These are phyloP conservation scores for Exophiala xenobiotica DNA, from an alignment of 2,329 filamentous ascomycete species.

Conservation along the genomic window DNA sequence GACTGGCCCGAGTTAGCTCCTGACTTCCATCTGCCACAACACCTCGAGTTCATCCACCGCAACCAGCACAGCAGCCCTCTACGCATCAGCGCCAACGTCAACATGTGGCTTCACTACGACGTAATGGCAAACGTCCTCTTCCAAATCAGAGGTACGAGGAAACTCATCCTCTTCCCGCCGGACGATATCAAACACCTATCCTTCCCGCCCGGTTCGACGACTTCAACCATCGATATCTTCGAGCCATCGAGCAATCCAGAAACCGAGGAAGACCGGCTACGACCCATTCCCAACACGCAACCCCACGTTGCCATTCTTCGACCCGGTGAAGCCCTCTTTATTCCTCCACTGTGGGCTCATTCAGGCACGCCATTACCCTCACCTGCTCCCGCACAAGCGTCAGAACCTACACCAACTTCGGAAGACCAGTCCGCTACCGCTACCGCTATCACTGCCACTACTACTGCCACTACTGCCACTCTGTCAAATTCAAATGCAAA, in stretches of 20 bases:
- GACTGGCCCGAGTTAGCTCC: constrained; percentile 70
- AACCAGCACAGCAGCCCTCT: constrained; percentile 75
- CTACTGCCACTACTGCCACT: too few relatives aligned
- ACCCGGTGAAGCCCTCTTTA: constrained; percentile 74
- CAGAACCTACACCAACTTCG: not conserved
- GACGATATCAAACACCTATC: constrained; percentile 67
- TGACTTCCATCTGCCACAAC: constrained; percentile 69
- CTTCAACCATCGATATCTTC: constrained; percentile 74
- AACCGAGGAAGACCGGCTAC: constrained; percentile 38
- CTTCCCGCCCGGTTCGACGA: constrained; percentile 75
- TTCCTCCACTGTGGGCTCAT: constrained; percentile 83
- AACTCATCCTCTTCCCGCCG: constrained; percentile 75
- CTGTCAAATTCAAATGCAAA: not conserved
- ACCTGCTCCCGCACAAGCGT: not conserved
- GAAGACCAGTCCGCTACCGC: too few relatives aligned
- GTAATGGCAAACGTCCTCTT: constrained; percentile 84
- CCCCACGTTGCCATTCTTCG: constrained; percentile 66
- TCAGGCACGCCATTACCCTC: constrained; percentile 60
- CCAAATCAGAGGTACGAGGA: constrained; percentile 72
- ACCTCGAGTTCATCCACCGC: constrained; percentile 59
- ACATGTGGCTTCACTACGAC: constrained; percentile 90
- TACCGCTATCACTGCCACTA: too few relatives aligned
- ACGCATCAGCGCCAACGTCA: constrained; percentile 74
- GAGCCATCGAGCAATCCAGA: constrained; percentile 34
- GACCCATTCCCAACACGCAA: constrained; percentile 62